Evolutionary conservation across 768 basidiomycete species (phyloP), one percentile per base, ranked within the genome.

Genomic region (Trametes meyenii): DNA sequence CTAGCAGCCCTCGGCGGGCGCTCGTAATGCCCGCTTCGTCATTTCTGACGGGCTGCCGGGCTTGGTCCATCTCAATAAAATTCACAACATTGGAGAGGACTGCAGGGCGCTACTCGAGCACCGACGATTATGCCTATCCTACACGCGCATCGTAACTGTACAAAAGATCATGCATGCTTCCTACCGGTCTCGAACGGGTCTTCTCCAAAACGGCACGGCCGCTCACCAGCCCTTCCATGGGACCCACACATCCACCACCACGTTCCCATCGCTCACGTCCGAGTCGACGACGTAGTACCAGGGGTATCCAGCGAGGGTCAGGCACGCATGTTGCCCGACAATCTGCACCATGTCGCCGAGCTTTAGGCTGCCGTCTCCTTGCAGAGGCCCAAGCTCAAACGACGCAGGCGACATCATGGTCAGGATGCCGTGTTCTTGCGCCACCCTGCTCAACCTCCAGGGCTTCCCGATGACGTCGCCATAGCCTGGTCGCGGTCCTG

Each of bases 151-250:
- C 13, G 17, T 50, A 58, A 40, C 29, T 51, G 49, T 50, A 58
- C 57, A 58, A 58, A 26, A 48, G 49, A 58, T 50, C 40, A 17
- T 43, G 49, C 49, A 44, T 50, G 19, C 49, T 43, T 48, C 50
- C 39, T 46, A 11, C 38, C 13, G 49, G 46, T 33, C 17, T 38
- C 42, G 38, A 14, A 17, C 24, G 23, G 17, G 26, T 21, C 55
- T 19, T 17, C 16, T 21, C 45, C 21, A 13, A 10, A 10, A 19
- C 45, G 7, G 50, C 11, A 17, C 23, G 14, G 29, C 19, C 42
- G n/a, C 44, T 68, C 61, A 96, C 93, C 93, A 94, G 0, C 92
- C 92, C 73, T 94, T 96, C 90, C 92, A 93, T 7, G 92, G 85
- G 45, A 93, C 86, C 93, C 93, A 94, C 29, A 94, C 76, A 72